Evolutionary conservation across 1,284 basidiomycete species (phyloP).

Genomic region (Ganoderma leucocontextum): DNA sequence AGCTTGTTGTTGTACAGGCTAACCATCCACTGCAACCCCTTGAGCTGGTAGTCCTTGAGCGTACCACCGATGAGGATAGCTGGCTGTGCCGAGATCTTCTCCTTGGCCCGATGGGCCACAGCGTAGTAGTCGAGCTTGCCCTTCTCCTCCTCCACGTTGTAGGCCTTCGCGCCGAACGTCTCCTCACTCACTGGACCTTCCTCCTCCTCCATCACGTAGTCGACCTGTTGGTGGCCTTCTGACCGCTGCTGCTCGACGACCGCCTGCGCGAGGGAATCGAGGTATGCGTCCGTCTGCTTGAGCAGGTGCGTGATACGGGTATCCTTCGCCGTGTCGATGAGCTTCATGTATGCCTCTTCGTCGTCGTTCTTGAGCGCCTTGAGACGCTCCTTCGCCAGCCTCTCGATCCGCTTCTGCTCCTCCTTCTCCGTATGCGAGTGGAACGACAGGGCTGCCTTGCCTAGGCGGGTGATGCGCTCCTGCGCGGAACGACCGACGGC

Average conservation of each 20-base stretch:
- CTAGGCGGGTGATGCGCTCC: constrained; percentile 86
- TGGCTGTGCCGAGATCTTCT: constrained; percentile 89
- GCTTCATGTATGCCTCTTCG: constrained; percentile 99
- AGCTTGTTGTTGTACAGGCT: constrained; percentile 98
- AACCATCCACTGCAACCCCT: constrained; percentile 97
- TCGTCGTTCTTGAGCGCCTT: constrained; percentile 98
- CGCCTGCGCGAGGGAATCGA: constrained; percentile 95
- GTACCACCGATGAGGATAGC: constrained; percentile 84
- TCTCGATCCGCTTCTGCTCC: constrained; percentile 97
- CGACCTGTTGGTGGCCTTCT: constrained; percentile 50
- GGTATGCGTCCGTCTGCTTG: constrained; percentile 93
- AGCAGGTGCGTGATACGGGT: constrained; percentile 98
- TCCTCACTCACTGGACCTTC: constrained; percentile 85
- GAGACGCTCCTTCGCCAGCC: constrained; percentile 97
- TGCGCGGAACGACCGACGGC: constrained; percentile 69
- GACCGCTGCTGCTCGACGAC: constrained; percentile 95
- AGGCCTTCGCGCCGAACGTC: constrained; percentile 87
- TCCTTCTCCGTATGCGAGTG: constrained; percentile 95
- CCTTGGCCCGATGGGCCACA: constrained; percentile 93
- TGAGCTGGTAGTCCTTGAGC: constrained; percentile 93
- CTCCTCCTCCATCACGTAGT: constrained; percentile 63
- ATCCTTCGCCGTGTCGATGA: constrained; percentile 99
- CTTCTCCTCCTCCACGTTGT: constrained; percentile 63
- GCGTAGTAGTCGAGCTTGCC: constrained; percentile 96
- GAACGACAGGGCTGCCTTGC: constrained; percentile 87